Conservation (phyloP, 371 early-diverging fungal genomes). For the Mucor indicus region DNA sequence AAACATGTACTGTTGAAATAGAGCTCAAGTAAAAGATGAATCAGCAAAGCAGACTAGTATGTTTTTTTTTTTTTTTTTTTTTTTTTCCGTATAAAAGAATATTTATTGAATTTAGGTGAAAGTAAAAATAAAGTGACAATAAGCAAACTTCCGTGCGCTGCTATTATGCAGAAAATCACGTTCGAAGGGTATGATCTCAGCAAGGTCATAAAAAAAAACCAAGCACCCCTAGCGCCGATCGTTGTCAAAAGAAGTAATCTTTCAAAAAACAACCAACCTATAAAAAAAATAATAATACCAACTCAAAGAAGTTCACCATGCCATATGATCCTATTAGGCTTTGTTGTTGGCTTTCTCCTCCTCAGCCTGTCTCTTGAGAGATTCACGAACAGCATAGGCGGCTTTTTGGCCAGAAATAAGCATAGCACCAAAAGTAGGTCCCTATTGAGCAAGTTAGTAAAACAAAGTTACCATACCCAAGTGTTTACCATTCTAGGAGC, state of each 20-base stretch:
- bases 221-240: constrained; percentile 47
- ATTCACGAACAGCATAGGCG: constrained; percentile 54
- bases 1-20: too few species aligned
- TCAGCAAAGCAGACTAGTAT: too few species aligned
- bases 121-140: not conserved
- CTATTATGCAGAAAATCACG: constrained; percentile 44
- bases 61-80: too few species aligned
- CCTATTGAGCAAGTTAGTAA: constrained; percentile 20
- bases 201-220: constrained; percentile 22
- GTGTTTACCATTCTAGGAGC: constrained; percentile 50
- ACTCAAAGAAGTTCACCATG: constrained; percentile 13
- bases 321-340: constrained; percentile 2
- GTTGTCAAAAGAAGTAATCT: constrained; percentile 6
- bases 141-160: constrained; percentile 42
- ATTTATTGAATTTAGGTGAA: too few species aligned
- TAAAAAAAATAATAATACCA: constrained; percentile 15
- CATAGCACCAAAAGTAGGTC: constrained; percentile 76
- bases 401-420: constrained; percentile 71
- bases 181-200: constrained; percentile 49
- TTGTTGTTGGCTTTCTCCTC: constrained; percentile 9
- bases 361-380: constrained; percentile 33
- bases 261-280: constrained; percentile 7
- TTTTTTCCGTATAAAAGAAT: too few species aligned
- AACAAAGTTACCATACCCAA: not conserved
- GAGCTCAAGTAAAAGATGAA: too few species aligned